These are phyloP conservation scores for Alternaria rosae DNA, from an alignment of 2,329 filamentous ascomycete species.

Conservation along the genomic window DNA sequence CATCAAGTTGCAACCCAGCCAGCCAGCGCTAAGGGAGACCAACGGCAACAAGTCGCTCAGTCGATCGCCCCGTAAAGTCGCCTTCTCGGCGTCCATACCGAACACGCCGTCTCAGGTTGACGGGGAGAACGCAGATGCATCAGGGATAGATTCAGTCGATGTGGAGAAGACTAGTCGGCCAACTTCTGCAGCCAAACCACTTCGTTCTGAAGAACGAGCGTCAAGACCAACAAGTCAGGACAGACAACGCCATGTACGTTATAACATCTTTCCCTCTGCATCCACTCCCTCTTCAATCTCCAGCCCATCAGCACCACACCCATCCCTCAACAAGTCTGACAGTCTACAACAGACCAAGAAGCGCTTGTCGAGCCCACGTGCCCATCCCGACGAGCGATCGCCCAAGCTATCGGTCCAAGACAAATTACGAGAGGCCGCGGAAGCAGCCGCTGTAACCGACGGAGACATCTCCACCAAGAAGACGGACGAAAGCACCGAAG, in stretches of 20 bases:
- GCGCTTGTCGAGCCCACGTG: slow-evolving; percentile 47
- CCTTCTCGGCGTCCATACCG: slow-evolving; percentile 47
- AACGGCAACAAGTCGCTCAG: slow-evolving; percentile 46
- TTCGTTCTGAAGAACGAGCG: slow-evolving; percentile 27
- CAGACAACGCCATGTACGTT: slow-evolving; percentile 49
- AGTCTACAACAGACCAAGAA: slow-evolving; percentile 47
- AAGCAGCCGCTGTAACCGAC: slow-evolving; percentile 47
- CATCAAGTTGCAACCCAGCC: slow-evolving; percentile 41
- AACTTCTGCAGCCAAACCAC: slow-evolving; percentile 25
- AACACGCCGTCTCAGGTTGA: slow-evolving; percentile 42
- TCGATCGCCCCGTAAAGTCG: slow-evolving; percentile 50
- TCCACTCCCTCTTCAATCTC: slow-evolving; percentile 14
- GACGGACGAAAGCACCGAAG: slow-evolving; percentile 28
- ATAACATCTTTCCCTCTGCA: slow-evolving; percentile 35
- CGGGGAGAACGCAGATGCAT: slow-evolving; percentile 44
- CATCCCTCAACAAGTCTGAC: slow-evolving; percentile 26
- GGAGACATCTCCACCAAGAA: slow-evolving; percentile 6
- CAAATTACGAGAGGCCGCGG: slow-evolving; percentile 56
- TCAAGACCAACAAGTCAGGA: slow-evolving; percentile 34
- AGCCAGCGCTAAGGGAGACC: slow-evolving; percentile 45
- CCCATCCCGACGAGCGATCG: slow-evolving; percentile 49
- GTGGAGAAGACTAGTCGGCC: slow-evolving; percentile 24
- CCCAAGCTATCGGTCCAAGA: slow-evolving; percentile 56
- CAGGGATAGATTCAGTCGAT: slow-evolving; percentile 38
- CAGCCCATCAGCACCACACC: slow-evolving; percentile 15